These are phyloP conservation scores for Nemania bipapillata DNA, from an alignment of 2,329 filamentous ascomycete species.

Conservation along the genomic window DNA sequence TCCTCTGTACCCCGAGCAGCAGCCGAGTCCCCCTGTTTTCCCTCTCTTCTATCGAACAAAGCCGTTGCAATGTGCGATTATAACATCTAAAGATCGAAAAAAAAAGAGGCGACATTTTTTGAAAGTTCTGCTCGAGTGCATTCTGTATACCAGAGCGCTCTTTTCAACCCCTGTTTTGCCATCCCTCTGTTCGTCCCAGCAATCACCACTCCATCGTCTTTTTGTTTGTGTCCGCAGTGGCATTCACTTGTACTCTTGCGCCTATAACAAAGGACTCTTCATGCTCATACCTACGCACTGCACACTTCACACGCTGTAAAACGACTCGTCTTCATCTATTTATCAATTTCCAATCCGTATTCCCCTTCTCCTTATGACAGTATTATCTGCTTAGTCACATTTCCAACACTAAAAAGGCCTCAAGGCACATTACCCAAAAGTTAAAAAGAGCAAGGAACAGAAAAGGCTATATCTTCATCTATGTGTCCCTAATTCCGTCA, in stretches of 20 bases:
- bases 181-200: constrained; percentile 23
- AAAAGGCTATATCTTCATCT: constrained; percentile 16
- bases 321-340: constrained; percentile 35
- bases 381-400: constrained; percentile 34
- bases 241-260: constrained; percentile 65
- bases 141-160: constrained; percentile 39
- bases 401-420: constrained; percentile 7
- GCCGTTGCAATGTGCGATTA: constrained; percentile 66
- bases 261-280: constrained; percentile 42
- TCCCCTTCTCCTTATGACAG: constrained; percentile 17
- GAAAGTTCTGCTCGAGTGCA: constrained; percentile 64
- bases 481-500: constrained; percentile 33
- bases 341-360: constrained; percentile 13
- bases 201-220: constrained; percentile 29
- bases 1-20: constrained; percentile 50
- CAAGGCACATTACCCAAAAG: constrained; percentile 40
- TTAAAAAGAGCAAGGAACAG: constrained; percentile 5
- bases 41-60: constrained; percentile 60
- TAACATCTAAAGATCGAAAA: constrained; percentile 62
- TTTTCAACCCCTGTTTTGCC: constrained; percentile 32
- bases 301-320: constrained; percentile 36
- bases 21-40: constrained; percentile 50
- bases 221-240: constrained; percentile 55
- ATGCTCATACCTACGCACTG: too few relatives aligned
- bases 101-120: constrained; percentile 60